phyloP scores from a whole-genome alignment of 2,329 filamentous ascomycete species.

The Aspergillus sp. region DNA sequence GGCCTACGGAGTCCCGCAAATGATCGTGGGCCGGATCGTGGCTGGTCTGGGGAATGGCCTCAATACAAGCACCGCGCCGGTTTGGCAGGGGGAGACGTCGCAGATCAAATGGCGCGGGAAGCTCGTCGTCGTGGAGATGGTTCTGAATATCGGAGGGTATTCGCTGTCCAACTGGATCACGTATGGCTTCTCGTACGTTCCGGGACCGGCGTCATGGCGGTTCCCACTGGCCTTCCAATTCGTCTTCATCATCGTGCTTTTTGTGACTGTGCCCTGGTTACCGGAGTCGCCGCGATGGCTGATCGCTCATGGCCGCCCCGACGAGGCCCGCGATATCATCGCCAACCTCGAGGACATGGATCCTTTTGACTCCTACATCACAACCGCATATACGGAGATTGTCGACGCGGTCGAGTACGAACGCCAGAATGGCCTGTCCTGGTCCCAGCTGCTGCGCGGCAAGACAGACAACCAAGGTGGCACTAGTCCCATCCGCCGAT shows the following conservation, averaged over 20 bases:
- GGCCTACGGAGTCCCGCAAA: conserved; percentile 21
- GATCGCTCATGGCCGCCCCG: conserved; percentile 7
- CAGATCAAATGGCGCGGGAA: conserved; percentile 26
- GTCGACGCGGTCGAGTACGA: conserved; percentile 44
- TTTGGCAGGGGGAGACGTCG: conserved; percentile 45
- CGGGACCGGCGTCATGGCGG: conserved; percentile 24
- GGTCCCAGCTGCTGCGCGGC: conserved; percentile 44
- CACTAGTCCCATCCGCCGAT: conserved; percentile 34
- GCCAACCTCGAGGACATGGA: conserved; percentile 21
- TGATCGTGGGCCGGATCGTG: conserved; percentile 41
- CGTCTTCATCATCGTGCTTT: conserved; percentile 20
- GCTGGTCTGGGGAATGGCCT: conserved; percentile 40
- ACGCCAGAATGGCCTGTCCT: conserved; percentile 41
- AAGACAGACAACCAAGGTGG: conserved; percentile 16
- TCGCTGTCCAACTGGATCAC: conserved; percentile 38
- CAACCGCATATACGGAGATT: conserved; percentile 39
- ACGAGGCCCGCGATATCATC: conserved; percentile 40
- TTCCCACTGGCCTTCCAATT: conserved; percentile 26
- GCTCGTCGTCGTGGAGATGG: conserved; percentile 23
- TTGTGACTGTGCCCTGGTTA: conserved; percentile 24
- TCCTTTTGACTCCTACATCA: conserved; percentile 35
- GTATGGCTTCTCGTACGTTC: conserved; percentile 35
- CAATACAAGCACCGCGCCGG: conserved; percentile 42
- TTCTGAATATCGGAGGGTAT: conserved; percentile 28
- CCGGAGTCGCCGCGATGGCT: conserved; percentile 28